These are phyloP conservation scores for Obelidium mucronatum DNA, from an alignment of 192 early-diverging fungal genomes.

Conservation along the genomic window DNA sequence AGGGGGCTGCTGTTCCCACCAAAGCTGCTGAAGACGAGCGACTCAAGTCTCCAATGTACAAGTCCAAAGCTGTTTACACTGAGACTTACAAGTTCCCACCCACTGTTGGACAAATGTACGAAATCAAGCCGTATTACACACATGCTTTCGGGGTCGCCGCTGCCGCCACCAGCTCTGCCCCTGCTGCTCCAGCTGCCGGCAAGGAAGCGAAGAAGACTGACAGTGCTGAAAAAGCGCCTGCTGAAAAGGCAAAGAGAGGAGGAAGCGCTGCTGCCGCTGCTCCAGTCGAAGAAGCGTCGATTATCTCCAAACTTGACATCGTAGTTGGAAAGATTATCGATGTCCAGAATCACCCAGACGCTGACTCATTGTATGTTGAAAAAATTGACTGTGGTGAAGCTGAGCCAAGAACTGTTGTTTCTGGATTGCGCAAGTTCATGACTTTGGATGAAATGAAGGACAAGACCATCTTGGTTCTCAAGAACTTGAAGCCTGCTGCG, in stretches of 20 bases:
- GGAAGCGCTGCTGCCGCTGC: conserved; percentile 34
- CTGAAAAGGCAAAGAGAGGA: conserved; percentile 45
- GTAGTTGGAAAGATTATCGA: conserved; percentile 88
- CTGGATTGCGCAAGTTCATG: conserved; percentile 91
- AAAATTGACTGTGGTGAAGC: conserved; percentile 90
- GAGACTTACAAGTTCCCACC: conserved; percentile 43
- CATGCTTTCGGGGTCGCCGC: conserved; percentile 40
- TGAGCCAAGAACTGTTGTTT: conserved; percentile 85
- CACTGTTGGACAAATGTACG: conserved; percentile 58
- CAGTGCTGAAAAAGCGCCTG: conserved; percentile 57
- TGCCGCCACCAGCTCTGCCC: conserved; percentile 36
- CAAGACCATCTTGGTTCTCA: conserved; percentile 65
- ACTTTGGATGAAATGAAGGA: conserved; percentile 86
- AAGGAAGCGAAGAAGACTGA: conserved; percentile 47
- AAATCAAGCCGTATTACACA: conserved; percentile 56
- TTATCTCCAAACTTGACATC: conserved; percentile 87
- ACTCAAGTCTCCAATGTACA: conserved; percentile 51
- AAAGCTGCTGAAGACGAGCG: conserved; percentile 37
- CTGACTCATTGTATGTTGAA: conserved; percentile 96
- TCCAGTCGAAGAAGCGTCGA: conserved; percentile 41
- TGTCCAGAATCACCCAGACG: conserved; percentile 91
- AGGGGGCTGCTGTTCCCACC: conserved; percentile 22
- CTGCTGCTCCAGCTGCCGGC: conserved; percentile 31
- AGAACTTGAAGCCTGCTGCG: conserved; percentile 94
- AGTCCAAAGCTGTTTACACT: conserved; percentile 48